These are phyloP conservation scores for Jacaranda mimosifolia DNA, from an alignment of 257 asterid genomes.

Conservation along the genomic window DNA sequence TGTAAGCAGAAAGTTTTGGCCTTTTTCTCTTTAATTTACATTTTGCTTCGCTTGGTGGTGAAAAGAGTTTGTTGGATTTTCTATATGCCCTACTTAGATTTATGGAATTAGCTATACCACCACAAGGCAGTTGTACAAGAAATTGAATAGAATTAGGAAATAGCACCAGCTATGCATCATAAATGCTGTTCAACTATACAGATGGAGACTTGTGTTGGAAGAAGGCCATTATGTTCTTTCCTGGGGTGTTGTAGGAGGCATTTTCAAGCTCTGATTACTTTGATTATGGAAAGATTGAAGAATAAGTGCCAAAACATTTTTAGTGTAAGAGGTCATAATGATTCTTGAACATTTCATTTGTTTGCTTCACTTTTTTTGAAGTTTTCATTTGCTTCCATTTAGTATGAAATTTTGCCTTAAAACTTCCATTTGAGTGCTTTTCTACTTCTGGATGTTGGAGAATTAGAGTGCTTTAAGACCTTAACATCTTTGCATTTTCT, in stretches of 20 bases:
- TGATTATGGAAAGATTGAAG: constrained; percentile 59
- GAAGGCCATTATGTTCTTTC: constrained; percentile 47
- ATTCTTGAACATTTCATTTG: constrained; percentile 23
- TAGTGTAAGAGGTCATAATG: constrained; percentile 53
- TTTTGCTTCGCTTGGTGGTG: constrained; percentile 40
- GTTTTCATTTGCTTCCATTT: constrained; percentile 17
- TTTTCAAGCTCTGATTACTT: constrained; percentile 40
- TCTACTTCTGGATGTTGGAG: neutral
- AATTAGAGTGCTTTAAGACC: neutral
- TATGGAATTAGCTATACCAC: constrained; percentile 37
- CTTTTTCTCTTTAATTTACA: constrained; percentile 32
- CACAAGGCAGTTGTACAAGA: constrained; percentile 32
- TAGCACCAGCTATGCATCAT: constrained; percentile 33
- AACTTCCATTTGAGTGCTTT: constrained; percentile 5
- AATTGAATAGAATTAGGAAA: constrained; percentile 5
- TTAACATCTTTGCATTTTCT: constrained; percentile 19
- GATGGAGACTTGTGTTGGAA: constrained; percentile 48
- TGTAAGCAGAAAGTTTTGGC: constrained; percentile 37
- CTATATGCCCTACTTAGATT: constrained; percentile 35
- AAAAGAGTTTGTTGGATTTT: constrained; percentile 38
- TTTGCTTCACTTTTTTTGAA: constrained; percentile 25
- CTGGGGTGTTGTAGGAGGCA: constrained; percentile 42
- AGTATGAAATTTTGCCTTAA: neutral
- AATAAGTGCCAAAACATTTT: constrained; percentile 48
- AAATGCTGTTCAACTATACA: constrained; percentile 47